Percentiles rank a stretch among this genome's conserved stretches.
phyloP scores from a whole-genome alignment of 441 rosid species.

The Pelargonium cotyledonis region DNA sequence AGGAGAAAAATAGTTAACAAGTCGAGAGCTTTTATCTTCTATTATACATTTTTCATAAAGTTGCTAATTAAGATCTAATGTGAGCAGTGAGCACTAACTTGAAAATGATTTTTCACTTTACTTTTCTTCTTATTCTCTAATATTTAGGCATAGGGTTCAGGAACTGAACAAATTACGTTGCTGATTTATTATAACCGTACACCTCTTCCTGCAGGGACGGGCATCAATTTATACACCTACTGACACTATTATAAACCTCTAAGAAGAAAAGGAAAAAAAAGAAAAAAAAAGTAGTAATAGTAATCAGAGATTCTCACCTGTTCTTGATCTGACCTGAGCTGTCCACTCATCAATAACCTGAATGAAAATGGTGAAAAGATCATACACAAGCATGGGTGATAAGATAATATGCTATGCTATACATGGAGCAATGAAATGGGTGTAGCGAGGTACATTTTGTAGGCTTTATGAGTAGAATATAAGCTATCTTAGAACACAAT shows the following conservation, averaged over 20 bases:
- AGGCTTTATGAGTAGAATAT: constrained; percentile 15
- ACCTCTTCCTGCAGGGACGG: no score
- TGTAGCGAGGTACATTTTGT: constrained; percentile 10
- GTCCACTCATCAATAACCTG: constrained; percentile 82
- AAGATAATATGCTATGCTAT: neutral
- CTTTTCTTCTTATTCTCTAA: neutral
- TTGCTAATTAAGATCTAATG: neutral
- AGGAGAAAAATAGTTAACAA: no score
- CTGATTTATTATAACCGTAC: no score
- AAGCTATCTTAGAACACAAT: constrained; percentile 22
- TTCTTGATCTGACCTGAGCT: constrained; percentile 54
- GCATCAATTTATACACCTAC: neutral
- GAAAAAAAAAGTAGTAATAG: no score
- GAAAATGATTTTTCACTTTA: no score
- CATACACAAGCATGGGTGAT: constrained; percentile 3
- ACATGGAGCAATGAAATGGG: neutral
- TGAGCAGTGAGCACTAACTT: neutral
- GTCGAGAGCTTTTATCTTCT: neutral
- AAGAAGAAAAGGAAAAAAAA: neutral
- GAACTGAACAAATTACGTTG: no score
- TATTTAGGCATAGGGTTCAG: no score
- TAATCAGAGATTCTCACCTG: constrained; percentile 49
- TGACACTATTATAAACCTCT: neutral
- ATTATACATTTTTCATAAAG: neutral
- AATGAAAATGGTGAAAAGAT: constrained; percentile 11